Base-by-base conservation (phyloP, 768 basidiomycete genomes). In the Leccinum sublutescens region DNA sequence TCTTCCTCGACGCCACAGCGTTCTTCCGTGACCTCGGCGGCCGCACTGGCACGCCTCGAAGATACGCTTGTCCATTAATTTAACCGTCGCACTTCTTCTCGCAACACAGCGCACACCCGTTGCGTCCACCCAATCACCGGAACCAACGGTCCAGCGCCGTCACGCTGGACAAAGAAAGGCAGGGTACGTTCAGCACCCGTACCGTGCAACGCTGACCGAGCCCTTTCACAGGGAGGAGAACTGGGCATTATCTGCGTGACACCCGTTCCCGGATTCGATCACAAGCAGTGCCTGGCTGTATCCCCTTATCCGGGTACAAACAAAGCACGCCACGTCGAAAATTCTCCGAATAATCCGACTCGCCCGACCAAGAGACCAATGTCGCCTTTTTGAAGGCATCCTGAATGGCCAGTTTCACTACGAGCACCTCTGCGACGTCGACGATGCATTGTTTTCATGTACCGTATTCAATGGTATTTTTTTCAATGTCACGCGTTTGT, bases 271-370 rank as follows among this genome's bases (percentile, higher is more conserved):
- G 50, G 34, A 52, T 59, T 62, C 43, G 66, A 68, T 72, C 71
- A 66, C 71, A 68, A 61, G 56, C 62, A 43, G 62, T 65, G 57
- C 62, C 54, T 45, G 50, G 57, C 31, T 31, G 4, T 62, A 64
- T 64, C 56, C 61, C 58, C 71, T 74, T 73, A 71, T 73, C 69
- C 60, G 34, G 21, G 53, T 21, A 63, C 68, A 75, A 73, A 75
- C 58, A 75, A 73, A 61, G 61, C 71, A 72, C 64, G 56, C 66
- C 57, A 50, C 52, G 2, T 48, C 52, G 51, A 49, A 52, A 51
- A 61, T 54, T 45, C 21, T 29, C 61, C 64, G 54, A 60, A 60
- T 65, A 58, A 11, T 59, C 59, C 56, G 59, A 56, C 50, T n/a
- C 45, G 10, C 33, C 54, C 47, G 8, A 54, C 47, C 36, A 54